Evolutionary conservation across 352 stramenopile genomes (phyloP).

Genomic region (Paralagenidium karlingii): DNA sequence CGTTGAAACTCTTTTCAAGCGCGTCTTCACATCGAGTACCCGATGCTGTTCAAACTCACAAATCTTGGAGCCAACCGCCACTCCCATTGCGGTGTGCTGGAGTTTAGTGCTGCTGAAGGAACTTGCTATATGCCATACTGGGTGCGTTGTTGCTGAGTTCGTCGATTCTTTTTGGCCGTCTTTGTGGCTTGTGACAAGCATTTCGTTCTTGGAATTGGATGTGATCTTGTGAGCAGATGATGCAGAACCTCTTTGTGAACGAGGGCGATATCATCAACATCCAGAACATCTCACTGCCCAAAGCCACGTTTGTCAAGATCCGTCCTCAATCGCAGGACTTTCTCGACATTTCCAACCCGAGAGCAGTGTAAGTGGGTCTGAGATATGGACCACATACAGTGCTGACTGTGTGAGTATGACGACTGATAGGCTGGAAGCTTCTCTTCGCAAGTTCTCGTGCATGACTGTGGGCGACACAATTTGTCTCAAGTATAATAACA

Average conservation of each 20-base stretch:
- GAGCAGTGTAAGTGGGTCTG: constrained; percentile 90
- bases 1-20: constrained; percentile 19
- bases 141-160: constrained; percentile 24
- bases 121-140: constrained; percentile 99
- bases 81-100: constrained; percentile 96
- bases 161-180: background rate
- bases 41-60: constrained; percentile 97
- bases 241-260: constrained; percentile 96
- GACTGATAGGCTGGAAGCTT: constrained; percentile 61
- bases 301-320: constrained; percentile 98
- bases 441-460: constrained; percentile 88
- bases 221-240: constrained; percentile 83
- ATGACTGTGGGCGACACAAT: constrained; percentile 98
- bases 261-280: constrained; percentile 92
- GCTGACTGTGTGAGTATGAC: constrained; percentile 1
- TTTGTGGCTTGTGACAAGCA: background rate
- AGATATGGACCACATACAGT: constrained; percentile 21
- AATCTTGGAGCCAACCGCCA: constrained; percentile 78
- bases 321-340: constrained; percentile 98
- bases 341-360: constrained; percentile 97
- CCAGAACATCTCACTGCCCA: constrained; percentile 92
- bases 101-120: constrained; percentile 98
- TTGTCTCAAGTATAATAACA: constrained; percentile 97
- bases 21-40: constrained; percentile 95
- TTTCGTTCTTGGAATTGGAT: background rate